phyloP scores from a whole-genome alignment of 2,329 filamentous ascomycete genomes.

The Ilyonectria robusta region DNA sequence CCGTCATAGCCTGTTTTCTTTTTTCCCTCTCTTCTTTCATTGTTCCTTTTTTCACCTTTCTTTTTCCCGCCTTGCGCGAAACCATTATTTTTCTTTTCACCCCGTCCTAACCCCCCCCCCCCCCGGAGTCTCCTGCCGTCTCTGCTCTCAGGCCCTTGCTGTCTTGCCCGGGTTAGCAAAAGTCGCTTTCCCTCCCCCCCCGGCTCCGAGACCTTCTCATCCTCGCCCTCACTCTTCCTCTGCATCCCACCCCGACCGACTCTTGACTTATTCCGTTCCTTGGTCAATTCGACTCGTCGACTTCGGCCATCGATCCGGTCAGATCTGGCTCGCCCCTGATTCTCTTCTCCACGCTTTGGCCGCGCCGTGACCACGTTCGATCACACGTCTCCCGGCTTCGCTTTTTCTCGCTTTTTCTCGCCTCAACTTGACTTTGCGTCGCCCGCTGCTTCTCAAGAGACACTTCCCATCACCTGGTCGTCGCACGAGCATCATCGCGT shows the following conservation, averaged over 20 bases:
- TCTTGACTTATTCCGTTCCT: constrained; percentile 37
- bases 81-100: constrained; percentile 27
- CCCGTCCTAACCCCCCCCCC: constrained; percentile 7
- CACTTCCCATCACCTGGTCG: constrained; percentile 18
- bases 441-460: constrained; percentile 9
- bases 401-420: constrained; percentile 8
- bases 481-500: constrained; percentile 13
- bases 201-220: constrained; percentile 36
- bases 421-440: constrained; percentile 22
- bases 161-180: constrained; percentile 31
- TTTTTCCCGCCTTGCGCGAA: constrained; percentile 31
- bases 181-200: constrained; percentile 35
- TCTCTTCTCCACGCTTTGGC: constrained; percentile 36
- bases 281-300: constrained; percentile 38
- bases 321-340: constrained; percentile 40
- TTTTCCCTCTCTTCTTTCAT: constrained; percentile 26
- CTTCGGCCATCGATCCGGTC: constrained; percentile 39
- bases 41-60: constrained; percentile 29
- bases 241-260: constrained; percentile 21
- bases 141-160: constrained; percentile 30
- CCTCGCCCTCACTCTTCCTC: constrained; percentile 22
- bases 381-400: constrained; percentile 27
- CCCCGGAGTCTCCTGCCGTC: constrained; percentile 33
- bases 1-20: constrained; percentile 24
- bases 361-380: constrained; percentile 27